These are phyloP conservation scores for Saturnispora ahearnii DNA, from an alignment of 805 yeast genomes.

Conservation along the genomic window DNA sequence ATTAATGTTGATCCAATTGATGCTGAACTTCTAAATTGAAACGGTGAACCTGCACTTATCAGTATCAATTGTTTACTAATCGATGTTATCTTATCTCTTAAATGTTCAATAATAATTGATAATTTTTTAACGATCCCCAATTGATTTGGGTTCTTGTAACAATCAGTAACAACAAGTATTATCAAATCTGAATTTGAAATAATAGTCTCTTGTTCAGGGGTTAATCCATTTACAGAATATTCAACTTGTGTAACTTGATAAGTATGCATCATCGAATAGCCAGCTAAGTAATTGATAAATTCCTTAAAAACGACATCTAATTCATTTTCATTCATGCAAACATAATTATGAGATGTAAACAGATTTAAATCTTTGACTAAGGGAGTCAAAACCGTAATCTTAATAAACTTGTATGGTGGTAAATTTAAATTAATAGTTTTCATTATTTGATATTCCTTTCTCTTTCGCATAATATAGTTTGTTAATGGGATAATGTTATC, in stretches of 20 bases:
- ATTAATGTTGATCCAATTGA: slow-evolving; percentile 48
- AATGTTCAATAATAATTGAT: slow-evolving; percentile 25
- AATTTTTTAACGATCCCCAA: slow-evolving; percentile 52
- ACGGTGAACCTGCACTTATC: slow-evolving; percentile 55
- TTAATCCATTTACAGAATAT: slow-evolving; percentile 48
- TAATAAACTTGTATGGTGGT: slow-evolving; percentile 4
- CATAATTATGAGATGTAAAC: background rate
- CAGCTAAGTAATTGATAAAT: slow-evolving; percentile 39
- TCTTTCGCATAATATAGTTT: slow-evolving; percentile 28
- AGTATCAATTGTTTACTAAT: slow-evolving; percentile 44
- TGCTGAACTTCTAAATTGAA: slow-evolving; percentile 48
- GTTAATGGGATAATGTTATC: slow-evolving; percentile 41
- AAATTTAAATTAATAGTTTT: background rate
- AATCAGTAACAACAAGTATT: slow-evolving; percentile 46
- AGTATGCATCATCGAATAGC: slow-evolving; percentile 22
- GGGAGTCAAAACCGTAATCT: slow-evolving; percentile 5
- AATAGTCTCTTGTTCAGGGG: slow-evolving; percentile 45
- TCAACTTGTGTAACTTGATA: slow-evolving; percentile 49
- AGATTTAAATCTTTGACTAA: background rate
- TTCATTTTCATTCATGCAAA: background rate
- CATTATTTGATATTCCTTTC: slow-evolving; percentile 6
- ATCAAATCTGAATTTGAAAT: slow-evolving; percentile 44
- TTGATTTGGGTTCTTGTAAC: slow-evolving; percentile 51
- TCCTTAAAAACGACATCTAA: slow-evolving; percentile 23
- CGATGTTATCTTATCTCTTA: slow-evolving; percentile 3